A percentile compares a stretch with the other conserved stretches of the same genome.
Conservation (phyloP, 2,329 filamentous ascomycete species). For the Xylaria polymorpha region DNA sequence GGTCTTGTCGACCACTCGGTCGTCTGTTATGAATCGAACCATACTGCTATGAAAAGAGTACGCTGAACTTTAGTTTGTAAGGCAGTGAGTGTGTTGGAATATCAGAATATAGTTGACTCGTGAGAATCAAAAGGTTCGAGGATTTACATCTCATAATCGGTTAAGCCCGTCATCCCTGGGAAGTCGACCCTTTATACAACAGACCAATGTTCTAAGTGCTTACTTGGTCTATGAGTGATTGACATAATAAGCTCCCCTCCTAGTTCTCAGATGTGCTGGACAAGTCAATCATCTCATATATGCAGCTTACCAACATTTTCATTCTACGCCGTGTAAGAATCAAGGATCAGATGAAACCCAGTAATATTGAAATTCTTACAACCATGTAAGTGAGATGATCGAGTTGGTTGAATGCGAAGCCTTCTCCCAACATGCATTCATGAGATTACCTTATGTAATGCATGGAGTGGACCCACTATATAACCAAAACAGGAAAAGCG, state of each 20-base stretch:
- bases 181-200: neutral
- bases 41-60: neutral
- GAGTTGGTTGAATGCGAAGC: neutral
- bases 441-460: too few relatives aligned
- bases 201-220: neutral
- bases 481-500: neutral
- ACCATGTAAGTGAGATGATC: neutral
- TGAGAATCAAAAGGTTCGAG: neutral
- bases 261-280: neutral
- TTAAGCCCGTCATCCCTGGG: neutral
- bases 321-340: neutral
- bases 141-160: neutral
- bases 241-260: neutral
- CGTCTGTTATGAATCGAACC: conserved; percentile 26
- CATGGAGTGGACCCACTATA: neutral
- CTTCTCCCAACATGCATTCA: neutral
- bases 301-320: neutral
- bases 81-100: neutral
- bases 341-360: neutral
- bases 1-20: conserved; percentile 19
- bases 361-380: neutral
- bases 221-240: neutral
- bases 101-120: neutral
- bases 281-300: neutral
- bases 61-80: too few relatives aligned